Base-by-base conservation (phyloP, 306 rosid genomes). In the Abrus precatorius region DNA sequence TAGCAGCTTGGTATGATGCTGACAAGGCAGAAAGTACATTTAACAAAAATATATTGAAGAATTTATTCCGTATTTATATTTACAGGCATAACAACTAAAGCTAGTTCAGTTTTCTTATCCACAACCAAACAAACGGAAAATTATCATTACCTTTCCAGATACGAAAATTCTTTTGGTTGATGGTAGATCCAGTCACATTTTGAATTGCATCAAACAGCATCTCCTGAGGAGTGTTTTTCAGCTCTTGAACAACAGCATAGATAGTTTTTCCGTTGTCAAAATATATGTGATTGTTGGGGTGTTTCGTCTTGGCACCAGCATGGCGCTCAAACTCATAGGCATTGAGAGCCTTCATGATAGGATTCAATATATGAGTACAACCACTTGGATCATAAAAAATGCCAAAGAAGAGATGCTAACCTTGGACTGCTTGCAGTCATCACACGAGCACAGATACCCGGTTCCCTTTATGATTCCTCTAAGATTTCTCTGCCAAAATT, bases 291-390 rank as follows among this genome's bases (percentile, higher is more conserved):
- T 92, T 93, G 79, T 95, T 95, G 9, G 99, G 97, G 86, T 93
- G 98, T 84, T 93, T 95, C 73, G 99, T 93, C 91, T 95, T 93
- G 84, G 93, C 91, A 88, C 96, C 94, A 52, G 97, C 98, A 74
- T 95, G 97, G 49, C 93, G 93, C 86, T 95, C 99, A 81, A 93
- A 93, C 81, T 95, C 98, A 52, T 90, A 95, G 12, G 99, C 98
- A 87, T 95, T 95, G 68, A 93, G 96, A 82, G 93, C 83, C 99
- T 95, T 89, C 75, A 82, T 14, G 61, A 85, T 20, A 80, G 30
- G 83, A 83, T 85, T 84, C 59, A 67, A 86, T n/a, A 80, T 30
- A 77, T 60, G 43, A 87, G 73, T 80, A 73, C 43, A 43, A 69
- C 61, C 71, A 79, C 69, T 69, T 44, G 79, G 57, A 65, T 47